phyloP scores from a whole-genome alignment of 139 green algal genomes.

The Yamagishiella unicocca region DNA sequence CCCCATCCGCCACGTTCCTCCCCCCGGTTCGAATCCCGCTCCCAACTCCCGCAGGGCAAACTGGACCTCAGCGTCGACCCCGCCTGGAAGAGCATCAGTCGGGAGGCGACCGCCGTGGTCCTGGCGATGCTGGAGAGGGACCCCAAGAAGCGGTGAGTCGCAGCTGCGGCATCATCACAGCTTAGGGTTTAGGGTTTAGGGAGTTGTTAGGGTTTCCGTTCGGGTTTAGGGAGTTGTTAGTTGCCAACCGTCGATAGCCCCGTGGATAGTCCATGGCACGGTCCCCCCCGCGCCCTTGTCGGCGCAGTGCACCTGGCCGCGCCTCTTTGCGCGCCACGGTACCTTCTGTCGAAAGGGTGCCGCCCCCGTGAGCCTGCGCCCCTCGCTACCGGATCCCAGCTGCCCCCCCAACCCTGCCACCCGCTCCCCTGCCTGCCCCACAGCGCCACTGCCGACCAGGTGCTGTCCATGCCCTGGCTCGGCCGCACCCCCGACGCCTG shows the following conservation, averaged over 20 bases:
- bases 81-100: conserved; percentile 25
- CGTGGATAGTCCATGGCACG: too few species aligned
- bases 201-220: too few species aligned
- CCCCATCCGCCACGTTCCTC: not conserved
- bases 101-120: conserved; percentile 17
- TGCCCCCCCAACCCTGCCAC: not conserved
- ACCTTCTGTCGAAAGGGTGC: too few species aligned
- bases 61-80: conserved; percentile 30
- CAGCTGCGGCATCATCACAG: too few species aligned
- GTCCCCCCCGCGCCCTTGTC: too few species aligned
- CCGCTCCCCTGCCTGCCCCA: not conserved
- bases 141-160: conserved; percentile 55
- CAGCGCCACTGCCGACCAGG: conserved; percentile 73
- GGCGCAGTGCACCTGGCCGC: too few species aligned
- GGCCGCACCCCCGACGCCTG: conserved; percentile 25
- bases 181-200: too few species aligned
- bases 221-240: too few species aligned
- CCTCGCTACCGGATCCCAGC: not conserved
- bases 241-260: too few species aligned
- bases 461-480: conserved; percentile 59
- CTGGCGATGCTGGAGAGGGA: conserved; percentile 45
- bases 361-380: too few species aligned
- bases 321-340: too few species aligned
- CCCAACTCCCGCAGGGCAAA: not conserved
- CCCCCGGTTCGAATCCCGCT: not conserved